Evolutionary conservation across 192 early-diverging fungal genomes (phyloP).

Genomic region (Fimicolochytrium jonesii): DNA sequence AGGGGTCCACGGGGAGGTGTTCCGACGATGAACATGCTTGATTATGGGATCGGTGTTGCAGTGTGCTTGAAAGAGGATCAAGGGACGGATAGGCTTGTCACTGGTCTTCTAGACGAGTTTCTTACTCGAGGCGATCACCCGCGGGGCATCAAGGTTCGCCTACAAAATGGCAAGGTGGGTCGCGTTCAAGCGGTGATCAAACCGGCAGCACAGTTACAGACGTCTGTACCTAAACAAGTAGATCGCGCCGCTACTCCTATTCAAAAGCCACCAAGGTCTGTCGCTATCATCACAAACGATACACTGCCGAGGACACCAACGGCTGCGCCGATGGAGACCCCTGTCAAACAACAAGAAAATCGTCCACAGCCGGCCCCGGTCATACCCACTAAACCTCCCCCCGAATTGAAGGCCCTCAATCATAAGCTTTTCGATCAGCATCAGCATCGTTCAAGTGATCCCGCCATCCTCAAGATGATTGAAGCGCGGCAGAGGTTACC

Average conservation of each 20-base stretch:
- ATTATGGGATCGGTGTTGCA: conserved; percentile 22
- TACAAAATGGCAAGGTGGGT: conserved; percentile 35
- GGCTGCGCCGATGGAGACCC: too few species aligned
- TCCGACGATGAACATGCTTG: neutral
- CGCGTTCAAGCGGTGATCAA: conserved; percentile 29
- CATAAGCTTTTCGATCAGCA: conserved; percentile 7
- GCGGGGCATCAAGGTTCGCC: conserved; percentile 40
- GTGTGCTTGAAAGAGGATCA: conserved; percentile 40
- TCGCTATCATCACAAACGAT: too few species aligned
- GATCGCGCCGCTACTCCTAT: too few species aligned
- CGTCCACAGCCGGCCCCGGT: too few species aligned
- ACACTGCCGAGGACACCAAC: too few species aligned
- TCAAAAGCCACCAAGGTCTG: too few species aligned
- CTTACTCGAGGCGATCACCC: conserved; percentile 37
- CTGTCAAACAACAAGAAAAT: too few species aligned
- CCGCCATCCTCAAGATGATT: conserved; percentile 26
- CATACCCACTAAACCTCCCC: too few species aligned
- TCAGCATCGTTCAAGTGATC: neutral
- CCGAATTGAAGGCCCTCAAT: conserved; percentile 6
- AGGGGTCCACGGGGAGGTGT: neutral
- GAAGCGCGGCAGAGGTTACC: conserved; percentile 29
- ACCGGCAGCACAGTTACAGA: too few species aligned
- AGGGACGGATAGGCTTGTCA: conserved; percentile 28
- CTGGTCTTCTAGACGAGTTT: conserved; percentile 32
- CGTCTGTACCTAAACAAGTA: too few species aligned